Conservation (phyloP, 2,329 filamentous ascomycete genomes). For the Nothophaeocryptopus gaeumannii region DNA sequence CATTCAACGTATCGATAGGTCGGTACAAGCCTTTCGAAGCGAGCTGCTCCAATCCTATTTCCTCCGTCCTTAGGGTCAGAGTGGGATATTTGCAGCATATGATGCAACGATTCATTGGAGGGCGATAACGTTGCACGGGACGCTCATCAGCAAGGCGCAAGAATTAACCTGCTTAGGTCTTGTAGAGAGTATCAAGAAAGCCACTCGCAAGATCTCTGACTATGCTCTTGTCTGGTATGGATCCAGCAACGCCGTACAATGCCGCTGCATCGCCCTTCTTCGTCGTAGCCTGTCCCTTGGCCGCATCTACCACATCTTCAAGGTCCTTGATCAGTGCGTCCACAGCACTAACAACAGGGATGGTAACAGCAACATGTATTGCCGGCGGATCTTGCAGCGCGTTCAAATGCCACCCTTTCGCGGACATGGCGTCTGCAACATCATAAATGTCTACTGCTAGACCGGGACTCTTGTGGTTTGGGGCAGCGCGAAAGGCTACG, state of each 20-base stretch:
- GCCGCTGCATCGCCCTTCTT: constrained; percentile 76
- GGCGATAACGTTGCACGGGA: no score
- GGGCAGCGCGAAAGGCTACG: constrained; percentile 72
- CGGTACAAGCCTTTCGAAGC: no score
- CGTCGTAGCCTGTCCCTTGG: constrained; percentile 69
- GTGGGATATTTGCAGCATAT: no score
- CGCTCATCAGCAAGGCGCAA: no score
- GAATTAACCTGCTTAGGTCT: constrained; percentile 7
- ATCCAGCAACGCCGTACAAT: constrained; percentile 91
- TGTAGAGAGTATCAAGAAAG: constrained; percentile 76
- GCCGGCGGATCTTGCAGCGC: constrained; percentile 87
- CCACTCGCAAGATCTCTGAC: constrained; percentile 86
- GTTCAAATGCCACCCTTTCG: constrained; percentile 91
- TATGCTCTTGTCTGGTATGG: constrained; percentile 90
- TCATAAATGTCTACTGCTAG: constrained; percentile 88
- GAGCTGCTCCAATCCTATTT: no score
- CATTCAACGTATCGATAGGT: no score
- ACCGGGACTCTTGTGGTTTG: constrained; percentile 16
- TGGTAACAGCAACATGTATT: constrained; percentile 89
- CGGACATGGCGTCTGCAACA: constrained; percentile 81
- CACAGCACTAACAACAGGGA: constrained; percentile 77
- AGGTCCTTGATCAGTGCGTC: constrained; percentile 75
- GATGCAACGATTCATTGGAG: no score
- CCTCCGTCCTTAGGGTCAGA: no score
- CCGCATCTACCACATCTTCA: constrained; percentile 59